phyloP scores from a whole-genome alignment of 768 basidiomycete species.

The Russula virescens region DNA sequence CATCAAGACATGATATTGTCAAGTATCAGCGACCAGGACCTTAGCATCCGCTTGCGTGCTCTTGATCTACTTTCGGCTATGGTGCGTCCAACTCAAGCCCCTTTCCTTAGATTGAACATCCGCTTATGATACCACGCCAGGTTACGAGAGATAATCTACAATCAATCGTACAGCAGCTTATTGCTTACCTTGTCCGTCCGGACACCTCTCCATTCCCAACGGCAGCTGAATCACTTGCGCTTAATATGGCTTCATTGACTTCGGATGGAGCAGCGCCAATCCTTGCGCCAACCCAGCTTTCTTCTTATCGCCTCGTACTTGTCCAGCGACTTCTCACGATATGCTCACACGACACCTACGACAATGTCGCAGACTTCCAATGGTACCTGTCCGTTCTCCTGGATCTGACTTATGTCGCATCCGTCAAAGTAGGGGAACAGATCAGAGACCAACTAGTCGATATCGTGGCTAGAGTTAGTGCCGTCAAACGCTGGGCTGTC shows the following conservation, averaged over 20 bases:
- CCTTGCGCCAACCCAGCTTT: constrained; percentile 58
- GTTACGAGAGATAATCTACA: constrained; percentile 80
- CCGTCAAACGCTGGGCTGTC: constrained; percentile 71
- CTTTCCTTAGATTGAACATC: not conserved
- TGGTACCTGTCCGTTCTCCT: constrained; percentile 97
- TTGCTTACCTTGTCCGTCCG: constrained; percentile 72
- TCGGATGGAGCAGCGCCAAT: constrained; percentile 31
- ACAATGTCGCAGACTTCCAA: constrained; percentile 87
- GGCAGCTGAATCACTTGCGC: constrained; percentile 48
- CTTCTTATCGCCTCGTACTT: constrained; percentile 81
- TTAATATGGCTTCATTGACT: constrained; percentile 46
- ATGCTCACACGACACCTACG: constrained; percentile 77
- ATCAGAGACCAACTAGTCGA: constrained; percentile 85
- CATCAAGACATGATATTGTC: constrained; percentile 88
- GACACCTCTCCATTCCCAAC: constrained; percentile 50
- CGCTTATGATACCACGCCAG: constrained; percentile 37
- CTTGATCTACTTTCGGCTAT: constrained; percentile 91
- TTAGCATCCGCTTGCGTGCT: constrained; percentile 94
- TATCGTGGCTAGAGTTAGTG: constrained; percentile 75
- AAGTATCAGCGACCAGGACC: constrained; percentile 88
- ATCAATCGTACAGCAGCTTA: constrained; percentile 82
- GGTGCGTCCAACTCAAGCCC: constrained; percentile 39
- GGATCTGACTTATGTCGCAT: constrained; percentile 83
- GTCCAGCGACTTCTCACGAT: constrained; percentile 81
- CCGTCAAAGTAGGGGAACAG: constrained; percentile 67